Conservation (phyloP, 192 early-diverging fungal species). For the Podila verticillata region DNA sequence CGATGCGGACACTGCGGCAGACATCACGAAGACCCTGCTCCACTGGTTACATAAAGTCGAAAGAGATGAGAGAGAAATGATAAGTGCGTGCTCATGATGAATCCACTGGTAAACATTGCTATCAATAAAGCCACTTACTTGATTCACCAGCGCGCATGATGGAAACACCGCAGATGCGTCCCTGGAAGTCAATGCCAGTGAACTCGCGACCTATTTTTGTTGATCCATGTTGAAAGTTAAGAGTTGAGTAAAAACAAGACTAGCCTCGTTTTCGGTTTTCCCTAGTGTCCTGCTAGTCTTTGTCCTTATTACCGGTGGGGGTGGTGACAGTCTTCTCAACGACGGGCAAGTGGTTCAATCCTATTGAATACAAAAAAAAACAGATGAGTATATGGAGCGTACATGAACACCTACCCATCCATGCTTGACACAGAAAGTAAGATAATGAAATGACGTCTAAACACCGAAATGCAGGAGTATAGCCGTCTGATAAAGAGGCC, state of each 20-base stretch:
- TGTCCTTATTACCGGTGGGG: conserved; percentile 75
- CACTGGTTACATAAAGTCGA: conserved; percentile 13
- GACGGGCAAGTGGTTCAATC: conserved; percentile 91
- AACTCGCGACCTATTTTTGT: conserved; percentile 61
- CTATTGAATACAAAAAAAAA: conserved; percentile 31
- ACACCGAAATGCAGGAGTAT: too few relatives aligned
- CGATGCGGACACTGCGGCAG: conserved; percentile 85
- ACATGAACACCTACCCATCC: too few relatives aligned
- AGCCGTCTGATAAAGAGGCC: too few relatives aligned
- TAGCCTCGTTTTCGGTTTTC: too few relatives aligned
- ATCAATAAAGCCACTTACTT: too few relatives aligned
- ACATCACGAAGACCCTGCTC: conserved; percentile 50
- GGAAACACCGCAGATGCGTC: conserved; percentile 92
- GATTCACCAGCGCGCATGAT: conserved; percentile 98
- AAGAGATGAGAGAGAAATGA: not conserved
- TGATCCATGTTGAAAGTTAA: conserved; percentile 16
- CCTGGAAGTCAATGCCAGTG: conserved; percentile 80
- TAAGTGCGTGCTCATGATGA: not conserved
- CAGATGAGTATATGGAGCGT: not conserved
- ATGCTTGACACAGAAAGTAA: too few relatives aligned
- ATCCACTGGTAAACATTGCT: conserved; percentile 71
- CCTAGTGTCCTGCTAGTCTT: too few relatives aligned
- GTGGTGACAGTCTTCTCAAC: conserved; percentile 81
- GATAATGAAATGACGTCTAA: too few relatives aligned
- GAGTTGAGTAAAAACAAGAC: conserved; percentile 9